Conservation (phyloP, 176 grass and related monocot genomes). For the Carex pumila region DNA sequence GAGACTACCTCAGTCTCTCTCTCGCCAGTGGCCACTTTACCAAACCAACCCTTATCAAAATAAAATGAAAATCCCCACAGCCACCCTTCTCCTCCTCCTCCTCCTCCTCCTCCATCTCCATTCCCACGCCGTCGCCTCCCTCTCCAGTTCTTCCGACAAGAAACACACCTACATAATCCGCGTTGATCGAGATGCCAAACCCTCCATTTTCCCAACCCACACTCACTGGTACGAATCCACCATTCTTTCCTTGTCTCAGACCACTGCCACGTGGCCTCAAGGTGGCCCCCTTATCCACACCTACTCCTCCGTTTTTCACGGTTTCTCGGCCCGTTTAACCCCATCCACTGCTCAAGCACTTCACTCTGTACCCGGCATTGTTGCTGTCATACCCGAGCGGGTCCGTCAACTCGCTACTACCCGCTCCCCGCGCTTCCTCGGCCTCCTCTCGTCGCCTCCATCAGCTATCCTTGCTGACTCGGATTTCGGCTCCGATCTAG, state of each 20-base stretch:
- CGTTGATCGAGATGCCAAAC: slow-evolving; percentile 80
- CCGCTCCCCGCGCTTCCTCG: slow-evolving; percentile 60
- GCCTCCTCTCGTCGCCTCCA: slow-evolving; percentile 62
- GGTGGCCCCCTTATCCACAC: slow-evolving; percentile 78
- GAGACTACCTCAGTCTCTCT: background rate
- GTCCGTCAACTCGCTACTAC: slow-evolving; percentile 57
- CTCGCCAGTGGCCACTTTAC: background rate
- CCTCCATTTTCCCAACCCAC: slow-evolving; percentile 76
- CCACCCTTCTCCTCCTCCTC: background rate
- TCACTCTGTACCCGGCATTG: slow-evolving; percentile 34
- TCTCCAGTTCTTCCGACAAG: background rate
- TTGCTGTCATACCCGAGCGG: slow-evolving; percentile 61
- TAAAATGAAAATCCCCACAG: background rate
- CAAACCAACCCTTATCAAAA: background rate
- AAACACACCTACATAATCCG: slow-evolving; percentile 83
- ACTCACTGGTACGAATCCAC: slow-evolving; percentile 85
- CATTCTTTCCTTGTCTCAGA: slow-evolving; percentile 33
- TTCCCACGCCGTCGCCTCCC: no score
- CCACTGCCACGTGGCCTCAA: slow-evolving; percentile 26
- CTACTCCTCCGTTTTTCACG: slow-evolving; percentile 70
- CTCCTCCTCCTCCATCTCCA: background rate
- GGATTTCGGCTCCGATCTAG: slow-evolving; percentile 75
- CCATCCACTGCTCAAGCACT: slow-evolving; percentile 31
- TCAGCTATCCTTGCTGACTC: slow-evolving; percentile 79
- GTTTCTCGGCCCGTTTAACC: slow-evolving; percentile 70